A percentile compares a stretch with the other conserved stretches of the same genome.
Conservation (phyloP, 768 basidiomycete species). For the Tricholoma sp. region DNA sequence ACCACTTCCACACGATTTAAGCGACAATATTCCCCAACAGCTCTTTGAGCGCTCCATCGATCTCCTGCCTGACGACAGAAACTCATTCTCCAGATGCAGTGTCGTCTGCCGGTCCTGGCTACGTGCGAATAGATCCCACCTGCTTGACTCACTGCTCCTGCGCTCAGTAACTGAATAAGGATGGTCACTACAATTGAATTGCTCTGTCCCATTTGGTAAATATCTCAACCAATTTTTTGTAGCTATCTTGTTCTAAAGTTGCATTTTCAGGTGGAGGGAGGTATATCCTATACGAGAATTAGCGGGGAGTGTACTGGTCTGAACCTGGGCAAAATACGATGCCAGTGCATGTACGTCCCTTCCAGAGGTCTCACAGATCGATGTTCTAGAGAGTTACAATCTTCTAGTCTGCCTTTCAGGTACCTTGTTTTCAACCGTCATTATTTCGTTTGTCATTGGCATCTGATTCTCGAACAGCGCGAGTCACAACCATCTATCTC, state of each 20-base stretch:
- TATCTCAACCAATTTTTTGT: no score
- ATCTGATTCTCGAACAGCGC: slow-evolving; percentile 2
- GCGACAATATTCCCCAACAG: slow-evolving; percentile 12
- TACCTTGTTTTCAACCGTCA: slow-evolving; percentile 12
- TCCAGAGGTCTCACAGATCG: slow-evolving; percentile 58
- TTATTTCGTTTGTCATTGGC: no score
- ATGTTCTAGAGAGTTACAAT: slow-evolving; percentile 71
- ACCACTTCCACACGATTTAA: slow-evolving; percentile 4
- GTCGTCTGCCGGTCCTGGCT: slow-evolving; percentile 21
- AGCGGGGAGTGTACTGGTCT: slow-evolving; percentile 11
- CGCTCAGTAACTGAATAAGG: slow-evolving; percentile 3
- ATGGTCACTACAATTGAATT: slow-evolving; percentile 2
- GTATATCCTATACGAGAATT: slow-evolving; percentile 9
- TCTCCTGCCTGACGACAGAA: slow-evolving; percentile 5
- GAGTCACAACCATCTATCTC: slow-evolving; percentile 7
- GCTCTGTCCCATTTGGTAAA: slow-evolving; percentile 8
- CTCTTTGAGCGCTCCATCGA: slow-evolving; percentile 12
- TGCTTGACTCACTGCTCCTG: slow-evolving; percentile 7
- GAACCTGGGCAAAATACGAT: background rate
- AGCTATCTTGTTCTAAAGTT: background rate
- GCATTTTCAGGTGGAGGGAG: background rate
- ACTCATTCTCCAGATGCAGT: slow-evolving; percentile 14
- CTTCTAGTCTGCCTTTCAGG: slow-evolving; percentile 73
- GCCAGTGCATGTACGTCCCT: slow-evolving; percentile 3
- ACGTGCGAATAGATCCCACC: slow-evolving; percentile 11